These are phyloP conservation scores for Phycomyces nitens DNA, from an alignment of 192 early-diverging fungal genomes.

Conservation along the genomic window DNA sequence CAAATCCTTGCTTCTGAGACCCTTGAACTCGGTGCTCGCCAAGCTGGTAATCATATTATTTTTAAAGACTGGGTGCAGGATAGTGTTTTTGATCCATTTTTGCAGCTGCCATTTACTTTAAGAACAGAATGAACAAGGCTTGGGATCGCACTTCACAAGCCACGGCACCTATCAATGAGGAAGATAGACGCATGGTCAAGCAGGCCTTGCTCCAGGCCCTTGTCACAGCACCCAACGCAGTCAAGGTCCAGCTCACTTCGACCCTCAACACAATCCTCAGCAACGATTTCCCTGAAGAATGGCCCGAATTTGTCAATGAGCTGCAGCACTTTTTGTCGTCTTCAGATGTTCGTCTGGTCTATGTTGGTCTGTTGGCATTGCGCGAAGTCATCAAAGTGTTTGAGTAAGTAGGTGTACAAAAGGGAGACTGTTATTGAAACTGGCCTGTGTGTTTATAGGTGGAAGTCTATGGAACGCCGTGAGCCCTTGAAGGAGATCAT, in stretches of 20 bases:
- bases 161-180: conserved; percentile 52
- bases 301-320: conserved; percentile 73
- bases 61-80: conserved; percentile 39
- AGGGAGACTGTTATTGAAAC: neutral
- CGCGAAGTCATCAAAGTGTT: conserved; percentile 78
- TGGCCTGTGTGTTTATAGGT: conserved; percentile 41
- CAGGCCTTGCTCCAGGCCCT: conserved; percentile 75
- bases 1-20: conserved; percentile 58
- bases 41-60: conserved; percentile 45
- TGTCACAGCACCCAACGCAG: conserved; percentile 61
- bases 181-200: conserved; percentile 67
- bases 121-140: conserved; percentile 72
- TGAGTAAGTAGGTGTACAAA: conserved; percentile 47
- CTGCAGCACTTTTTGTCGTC: conserved; percentile 61
- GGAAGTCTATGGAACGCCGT: conserved; percentile 59
- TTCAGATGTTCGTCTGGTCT: conserved; percentile 63
- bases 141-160: conserved; percentile 54
- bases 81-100: neutral
- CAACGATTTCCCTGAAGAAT: conserved; percentile 75
- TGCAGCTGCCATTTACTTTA: conserved; percentile 81
- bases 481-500: conserved; percentile 68
- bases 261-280: conserved; percentile 73
- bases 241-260: conserved; percentile 80
- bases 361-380: conserved; percentile 76
- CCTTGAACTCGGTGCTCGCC: conserved; percentile 48